Evolutionary conservation across 805 yeast genomes (phyloP).

Genomic region (Ogataea zsoltii): DNA sequence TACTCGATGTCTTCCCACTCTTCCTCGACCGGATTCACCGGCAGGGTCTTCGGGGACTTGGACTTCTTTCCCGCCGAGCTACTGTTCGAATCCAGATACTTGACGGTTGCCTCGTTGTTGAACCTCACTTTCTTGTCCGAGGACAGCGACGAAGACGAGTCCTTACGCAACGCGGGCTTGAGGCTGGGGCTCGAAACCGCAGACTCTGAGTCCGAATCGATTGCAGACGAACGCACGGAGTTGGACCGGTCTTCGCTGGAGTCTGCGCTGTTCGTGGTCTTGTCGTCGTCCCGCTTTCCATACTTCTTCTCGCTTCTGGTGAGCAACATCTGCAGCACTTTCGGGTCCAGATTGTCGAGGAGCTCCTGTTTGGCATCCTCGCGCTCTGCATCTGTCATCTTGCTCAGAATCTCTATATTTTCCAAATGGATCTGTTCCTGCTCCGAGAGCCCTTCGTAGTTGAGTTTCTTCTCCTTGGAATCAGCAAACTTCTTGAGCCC

Average conservation of each 20-base stretch:
- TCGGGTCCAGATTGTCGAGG: conserved; percentile 66
- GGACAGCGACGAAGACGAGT: conserved; percentile 15
- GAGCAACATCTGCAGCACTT: conserved; percentile 57
- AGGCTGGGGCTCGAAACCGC: conserved; percentile 15
- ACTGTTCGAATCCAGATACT: conserved; percentile 23
- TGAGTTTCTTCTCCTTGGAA: conserved; percentile 10
- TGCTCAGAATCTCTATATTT: conserved; percentile 59
- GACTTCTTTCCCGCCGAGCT: conserved; percentile 4
- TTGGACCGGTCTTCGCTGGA: conserved; percentile 40
- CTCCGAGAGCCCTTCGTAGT: conserved; percentile 46
- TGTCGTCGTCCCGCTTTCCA: conserved; percentile 19
- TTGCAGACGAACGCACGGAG: conserved; percentile 15
- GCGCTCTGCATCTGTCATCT: conserved; percentile 68
- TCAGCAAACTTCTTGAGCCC: conserved; percentile 18
- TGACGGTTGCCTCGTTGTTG: conserved; percentile 33
- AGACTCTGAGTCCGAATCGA: conserved; percentile 17
- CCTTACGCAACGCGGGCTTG: conserved; percentile 24
- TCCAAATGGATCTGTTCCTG: conserved; percentile 77
- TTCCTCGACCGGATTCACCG: conserved; percentile 19
- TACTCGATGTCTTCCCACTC: conserved; percentile 55
- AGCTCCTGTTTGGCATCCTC: conserved; percentile 65
- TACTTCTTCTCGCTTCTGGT: conserved; percentile 54
- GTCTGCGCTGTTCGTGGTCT: background rate
- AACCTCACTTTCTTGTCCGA: conserved; percentile 33
- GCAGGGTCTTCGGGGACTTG: conserved; percentile 8